Evolutionary conservation across 2,329 filamentous ascomycete species (phyloP), one percentile per base, ranked within the genome.

Genomic region (Ceratocystis albifundus): DNA sequence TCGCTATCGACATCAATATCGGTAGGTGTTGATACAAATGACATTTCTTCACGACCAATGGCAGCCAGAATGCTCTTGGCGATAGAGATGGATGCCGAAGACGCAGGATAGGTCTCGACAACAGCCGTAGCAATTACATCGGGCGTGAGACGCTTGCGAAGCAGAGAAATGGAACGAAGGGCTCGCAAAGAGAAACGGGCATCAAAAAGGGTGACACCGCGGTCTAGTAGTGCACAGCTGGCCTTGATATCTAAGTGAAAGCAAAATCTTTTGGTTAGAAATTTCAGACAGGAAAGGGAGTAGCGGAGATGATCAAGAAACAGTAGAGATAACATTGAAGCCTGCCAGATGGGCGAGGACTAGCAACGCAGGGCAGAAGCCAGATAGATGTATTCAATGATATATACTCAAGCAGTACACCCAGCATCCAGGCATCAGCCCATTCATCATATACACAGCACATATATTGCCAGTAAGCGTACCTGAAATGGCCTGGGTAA

Each of bases 111-210:
- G 53, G 88, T 91, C 72, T 95, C 87, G 71, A 85, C 84, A 73
- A 96, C 88, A 72, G 88, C 88, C 76, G 89, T 86, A 63, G 87
- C 84, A 71, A 96, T 81, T 71, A 96, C 86, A 71, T 93, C 89
- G 67, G 89, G 84, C 15, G 87, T 89, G 71, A 96, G 82, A 71
- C 90, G 86, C 82, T 97, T 97, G 75, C 94, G 90, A 75, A 97
- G 87, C 66, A 91, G 92, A 50, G 94, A 96, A 78, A 97, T 96
- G 72, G 92, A 96, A 73, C 94, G 88, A 70, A 99, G 84, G 69
- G 94, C 94, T 74, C 94, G 86, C 70, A 99, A 88, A 67, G 93
- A 90, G 78, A 96, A 99, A 80, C 94, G 87, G 68, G 92, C 86
- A 78, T 99, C 94, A 76, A 97, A 99, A 72, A 95, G 85, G 70